A percentile compares a stretch with the other conserved stretches of the same genome.
Evolutionary conservation across 257 asterid species (phyloP).

Genomic region (Rubia yunnanensis): DNA sequence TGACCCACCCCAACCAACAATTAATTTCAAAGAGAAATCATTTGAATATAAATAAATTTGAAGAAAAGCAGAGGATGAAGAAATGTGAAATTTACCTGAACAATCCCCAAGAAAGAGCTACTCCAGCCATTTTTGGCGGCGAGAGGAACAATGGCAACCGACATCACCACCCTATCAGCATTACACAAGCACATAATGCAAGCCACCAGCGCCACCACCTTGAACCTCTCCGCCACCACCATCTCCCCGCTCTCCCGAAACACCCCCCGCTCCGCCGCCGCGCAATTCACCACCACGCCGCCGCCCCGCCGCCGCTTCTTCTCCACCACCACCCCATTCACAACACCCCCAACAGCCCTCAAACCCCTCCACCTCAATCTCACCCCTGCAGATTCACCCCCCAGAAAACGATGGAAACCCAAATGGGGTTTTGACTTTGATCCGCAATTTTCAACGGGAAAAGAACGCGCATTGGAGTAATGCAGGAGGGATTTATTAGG

Average conservation of each 20-base stretch:
- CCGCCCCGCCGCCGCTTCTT: constrained; percentile 4
- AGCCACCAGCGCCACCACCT: constrained; percentile 82
- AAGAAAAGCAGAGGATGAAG: background rate
- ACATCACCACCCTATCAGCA: constrained; percentile 96
- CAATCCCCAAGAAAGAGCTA: constrained; percentile 78
- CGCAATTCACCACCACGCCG: constrained; percentile 40
- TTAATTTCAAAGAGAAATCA: background rate
- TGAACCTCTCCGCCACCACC: constrained; percentile 74
- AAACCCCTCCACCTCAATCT: constrained; percentile 12
- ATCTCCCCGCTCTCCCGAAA: constrained; percentile 24
- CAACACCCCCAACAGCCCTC: constrained; percentile 8
- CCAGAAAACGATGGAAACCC: constrained; percentile 10
- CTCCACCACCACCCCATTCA: background rate
- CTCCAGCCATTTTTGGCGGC: constrained; percentile 86
- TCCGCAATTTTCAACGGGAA: constrained; percentile 15
- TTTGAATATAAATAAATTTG: background rate
- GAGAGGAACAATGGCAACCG: constrained; percentile 91
- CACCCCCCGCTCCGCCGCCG: constrained; percentile 70
- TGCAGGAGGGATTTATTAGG: constrained; percentile 18
- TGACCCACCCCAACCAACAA: background rate
- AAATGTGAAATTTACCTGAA: constrained; percentile 43
- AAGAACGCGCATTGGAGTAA: constrained; percentile 14
- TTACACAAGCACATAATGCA: constrained; percentile 83
- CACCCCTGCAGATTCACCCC: background rate
- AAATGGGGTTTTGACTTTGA: constrained; percentile 21